A percentile compares a stretch with the other conserved stretches of the same genome.
These are phyloP conservation scores for Pleurozium schreberi DNA, from an alignment of 225 moss, liverwort and hornwort genomes.

Conservation along the genomic window DNA sequence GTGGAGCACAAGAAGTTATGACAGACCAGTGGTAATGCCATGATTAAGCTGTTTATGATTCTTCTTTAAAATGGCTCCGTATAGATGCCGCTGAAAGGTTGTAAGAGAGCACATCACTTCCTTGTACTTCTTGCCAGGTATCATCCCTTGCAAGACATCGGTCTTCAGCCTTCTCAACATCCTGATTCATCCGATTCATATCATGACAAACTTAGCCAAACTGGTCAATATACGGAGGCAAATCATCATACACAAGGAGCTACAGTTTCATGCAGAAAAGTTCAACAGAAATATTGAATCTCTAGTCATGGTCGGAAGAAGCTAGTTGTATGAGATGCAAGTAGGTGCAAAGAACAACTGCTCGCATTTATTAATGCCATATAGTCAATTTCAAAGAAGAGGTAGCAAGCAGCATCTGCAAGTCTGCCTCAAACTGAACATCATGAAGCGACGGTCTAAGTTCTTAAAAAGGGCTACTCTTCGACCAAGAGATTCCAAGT, in stretches of 20 bases:
- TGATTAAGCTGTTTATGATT: constrained; percentile 49
- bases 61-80: constrained; percentile 45
- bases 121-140: constrained; percentile 68
- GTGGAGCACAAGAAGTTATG: not conserved
- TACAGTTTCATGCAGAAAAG: not conserved
- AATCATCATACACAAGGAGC: not conserved
- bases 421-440: not conserved
- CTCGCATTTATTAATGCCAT: not conserved
- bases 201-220: not conserved
- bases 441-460: not conserved
- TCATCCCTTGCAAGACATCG: constrained; percentile 57
- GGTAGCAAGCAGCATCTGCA: not conserved
- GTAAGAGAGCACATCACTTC: constrained; percentile 74
- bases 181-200: constrained; percentile 26
- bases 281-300: not conserved
- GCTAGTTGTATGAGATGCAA: not conserved
- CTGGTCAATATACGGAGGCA: not conserved
- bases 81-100: constrained; percentile 51
- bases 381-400: not conserved
- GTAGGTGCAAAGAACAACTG: not conserved
- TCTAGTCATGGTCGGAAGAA: not conserved
- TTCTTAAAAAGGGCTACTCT: not conserved
- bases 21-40: constrained; percentile 46
- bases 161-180: constrained; percentile 82
- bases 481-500: not conserved